phyloP scores from a whole-genome alignment of 2,329 filamentous ascomycete genomes.

The Chlorencoelia australis region DNA sequence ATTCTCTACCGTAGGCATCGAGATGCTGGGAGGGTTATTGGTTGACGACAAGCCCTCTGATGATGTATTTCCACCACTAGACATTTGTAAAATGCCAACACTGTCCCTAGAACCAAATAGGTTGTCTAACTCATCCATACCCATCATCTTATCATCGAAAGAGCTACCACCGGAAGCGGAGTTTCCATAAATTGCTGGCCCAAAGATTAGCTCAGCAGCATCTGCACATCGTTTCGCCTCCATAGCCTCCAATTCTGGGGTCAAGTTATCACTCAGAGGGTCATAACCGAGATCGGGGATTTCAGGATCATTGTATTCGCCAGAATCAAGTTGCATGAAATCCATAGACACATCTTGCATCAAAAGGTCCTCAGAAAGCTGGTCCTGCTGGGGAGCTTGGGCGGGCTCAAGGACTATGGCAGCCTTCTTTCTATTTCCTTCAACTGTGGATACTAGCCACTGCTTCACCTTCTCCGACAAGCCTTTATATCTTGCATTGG shows the following conservation, averaged over 20 bases:
- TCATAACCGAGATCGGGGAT: neutral
- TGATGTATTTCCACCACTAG: neutral
- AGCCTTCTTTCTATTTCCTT: too few relatives aligned
- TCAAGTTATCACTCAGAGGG: neutral
- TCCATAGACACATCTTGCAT: too few relatives aligned
- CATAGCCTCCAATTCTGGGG: neutral
- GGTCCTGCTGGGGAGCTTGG: too few relatives aligned
- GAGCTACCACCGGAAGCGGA: neutral
- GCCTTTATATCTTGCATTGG: too few relatives aligned
- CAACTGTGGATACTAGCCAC: too few relatives aligned
- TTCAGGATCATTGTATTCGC: too few relatives aligned
- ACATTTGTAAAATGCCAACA: neutral
- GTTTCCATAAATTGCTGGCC: neutral
- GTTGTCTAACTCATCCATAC: too few relatives aligned
- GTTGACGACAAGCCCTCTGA: neutral
- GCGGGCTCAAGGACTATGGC: too few relatives aligned
- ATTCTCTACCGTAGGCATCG: neutral
- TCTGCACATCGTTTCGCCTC: neutral
- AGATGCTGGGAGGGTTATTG: neutral
- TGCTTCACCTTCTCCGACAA: too few relatives aligned
- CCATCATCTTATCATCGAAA: neutral
- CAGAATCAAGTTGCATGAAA: too few relatives aligned
- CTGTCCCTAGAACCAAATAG: too few relatives aligned
- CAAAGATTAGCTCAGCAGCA: neutral
- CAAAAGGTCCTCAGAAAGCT: too few relatives aligned